Evolutionary conservation across 2,329 filamentous ascomycete species (phyloP).

Genomic region (Chlorencoelia australis): DNA sequence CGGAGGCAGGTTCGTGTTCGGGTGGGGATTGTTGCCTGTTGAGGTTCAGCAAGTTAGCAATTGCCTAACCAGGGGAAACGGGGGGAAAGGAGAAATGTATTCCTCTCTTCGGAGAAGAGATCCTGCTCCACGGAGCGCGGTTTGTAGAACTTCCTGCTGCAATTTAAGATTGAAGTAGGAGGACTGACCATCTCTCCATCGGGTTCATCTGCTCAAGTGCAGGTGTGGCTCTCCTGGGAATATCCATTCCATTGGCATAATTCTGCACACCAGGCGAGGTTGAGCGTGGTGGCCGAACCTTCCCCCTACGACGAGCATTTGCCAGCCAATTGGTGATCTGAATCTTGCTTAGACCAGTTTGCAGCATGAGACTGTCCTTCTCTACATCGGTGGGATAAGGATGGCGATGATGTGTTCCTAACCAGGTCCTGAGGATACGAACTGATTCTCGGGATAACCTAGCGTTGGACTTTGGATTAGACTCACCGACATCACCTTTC

Average conservation of each 20-base stretch:
- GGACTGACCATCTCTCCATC: slow-evolving; percentile 60
- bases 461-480: slow-evolving; percentile 53
- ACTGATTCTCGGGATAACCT: slow-evolving; percentile 75
- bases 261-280: slow-evolving; percentile 57
- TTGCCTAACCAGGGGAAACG: too few species aligned
- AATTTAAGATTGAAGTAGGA: too few species aligned
- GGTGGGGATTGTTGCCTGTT: slow-evolving; percentile 58
- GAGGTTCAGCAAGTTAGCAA: too few species aligned
- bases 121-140: too few species aligned
- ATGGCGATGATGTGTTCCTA: slow-evolving; percentile 67
- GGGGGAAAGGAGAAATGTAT: too few species aligned
- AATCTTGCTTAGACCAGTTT: slow-evolving; percentile 70
- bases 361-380: slow-evolving; percentile 66
- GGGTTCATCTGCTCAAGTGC: slow-evolving; percentile 47
- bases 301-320: slow-evolving; percentile 75
- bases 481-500: slow-evolving; percentile 37
- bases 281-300: slow-evolving; percentile 58
- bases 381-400: slow-evolving; percentile 85
- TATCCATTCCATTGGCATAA: slow-evolving; percentile 58
- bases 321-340: slow-evolving; percentile 92
- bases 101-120: too few species aligned
- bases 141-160: too few species aligned
- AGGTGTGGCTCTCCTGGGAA: slow-evolving; percentile 53
- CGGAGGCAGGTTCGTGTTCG: slow-evolving; percentile 56
- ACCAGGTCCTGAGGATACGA: slow-evolving; percentile 75